A percentile compares a stretch with the other conserved stretches of the same genome.
Conservation (phyloP, 768 basidiomycete species). For the Xerocomellus intermedius region DNA sequence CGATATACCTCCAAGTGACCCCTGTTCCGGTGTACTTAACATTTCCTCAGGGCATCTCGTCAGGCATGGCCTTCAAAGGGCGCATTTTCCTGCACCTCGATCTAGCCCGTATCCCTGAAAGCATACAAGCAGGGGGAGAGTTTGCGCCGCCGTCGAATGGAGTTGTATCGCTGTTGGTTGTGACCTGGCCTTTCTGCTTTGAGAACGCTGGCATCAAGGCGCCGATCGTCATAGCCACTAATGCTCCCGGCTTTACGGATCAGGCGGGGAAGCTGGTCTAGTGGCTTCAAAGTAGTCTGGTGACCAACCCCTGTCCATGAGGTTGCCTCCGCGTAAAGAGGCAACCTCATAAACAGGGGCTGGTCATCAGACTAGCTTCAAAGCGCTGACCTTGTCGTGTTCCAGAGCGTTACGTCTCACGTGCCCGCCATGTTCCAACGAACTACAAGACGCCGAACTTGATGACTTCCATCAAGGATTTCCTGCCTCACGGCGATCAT, state of each 20-base stretch:
- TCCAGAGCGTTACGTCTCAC: background rate
- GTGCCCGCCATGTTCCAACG: too few relatives aligned
- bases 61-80: conserved; percentile 23
- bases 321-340: too few relatives aligned
- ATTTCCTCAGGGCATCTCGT: conserved; percentile 16
- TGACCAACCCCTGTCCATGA: too few relatives aligned
- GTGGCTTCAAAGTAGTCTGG: too few relatives aligned
- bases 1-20: conserved; percentile 30
- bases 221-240: background rate
- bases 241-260: background rate
- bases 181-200: background rate
- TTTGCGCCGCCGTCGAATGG: conserved; percentile 27
- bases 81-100: conserved; percentile 38
- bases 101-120: conserved; percentile 36
- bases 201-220: background rate
- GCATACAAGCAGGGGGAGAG: conserved; percentile 28
- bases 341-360: too few relatives aligned
- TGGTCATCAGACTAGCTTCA: too few relatives aligned
- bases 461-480: background rate
- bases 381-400: background rate
- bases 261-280: background rate
- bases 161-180: conserved; percentile 19
- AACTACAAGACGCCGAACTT: background rate
- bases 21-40: conserved; percentile 27
- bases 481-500: background rate